phyloP scores from a whole-genome alignment of 1,284 basidiomycete species.

The Coniferiporia weirii region DNA sequence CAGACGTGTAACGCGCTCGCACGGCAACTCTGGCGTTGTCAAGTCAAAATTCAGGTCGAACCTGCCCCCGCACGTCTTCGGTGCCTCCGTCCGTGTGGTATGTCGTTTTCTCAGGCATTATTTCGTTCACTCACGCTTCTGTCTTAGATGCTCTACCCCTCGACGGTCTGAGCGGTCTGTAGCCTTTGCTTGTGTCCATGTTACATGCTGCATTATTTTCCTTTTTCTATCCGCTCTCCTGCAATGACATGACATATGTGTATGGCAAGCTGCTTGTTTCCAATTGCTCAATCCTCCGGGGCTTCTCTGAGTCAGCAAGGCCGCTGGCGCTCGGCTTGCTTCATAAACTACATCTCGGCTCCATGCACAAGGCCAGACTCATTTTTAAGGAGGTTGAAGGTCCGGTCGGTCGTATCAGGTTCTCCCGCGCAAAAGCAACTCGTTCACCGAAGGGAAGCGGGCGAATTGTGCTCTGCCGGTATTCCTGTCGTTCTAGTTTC shows the following conservation, averaged over 20 bases:
- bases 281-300: no score
- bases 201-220: conserved; percentile 10
- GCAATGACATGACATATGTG: conserved; percentile 13
- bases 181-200: conserved; percentile 22
- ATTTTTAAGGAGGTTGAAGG: no score
- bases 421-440: no score
- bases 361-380: no score
- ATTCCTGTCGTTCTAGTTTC: no score
- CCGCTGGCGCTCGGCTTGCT: no score
- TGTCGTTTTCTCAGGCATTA: conserved; percentile 31
- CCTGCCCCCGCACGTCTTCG: conserved; percentile 94
- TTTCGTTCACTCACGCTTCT: conserved; percentile 19
- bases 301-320: no score
- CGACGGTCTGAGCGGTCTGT: conserved; percentile 41
- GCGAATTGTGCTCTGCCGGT: no score
- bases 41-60: conserved; percentile 97
- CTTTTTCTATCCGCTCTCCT: not conserved
- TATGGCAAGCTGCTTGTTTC: not conserved
- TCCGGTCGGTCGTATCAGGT: no score
- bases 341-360: no score
- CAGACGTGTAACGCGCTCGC: conserved; percentile 87
- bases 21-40: conserved; percentile 94
- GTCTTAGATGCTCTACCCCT: conserved; percentile 48
- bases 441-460: no score
- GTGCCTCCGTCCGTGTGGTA: conserved; percentile 92